Base-by-base conservation (phyloP, 1,284 basidiomycete species). In the Polyporus tsugae region DNA sequence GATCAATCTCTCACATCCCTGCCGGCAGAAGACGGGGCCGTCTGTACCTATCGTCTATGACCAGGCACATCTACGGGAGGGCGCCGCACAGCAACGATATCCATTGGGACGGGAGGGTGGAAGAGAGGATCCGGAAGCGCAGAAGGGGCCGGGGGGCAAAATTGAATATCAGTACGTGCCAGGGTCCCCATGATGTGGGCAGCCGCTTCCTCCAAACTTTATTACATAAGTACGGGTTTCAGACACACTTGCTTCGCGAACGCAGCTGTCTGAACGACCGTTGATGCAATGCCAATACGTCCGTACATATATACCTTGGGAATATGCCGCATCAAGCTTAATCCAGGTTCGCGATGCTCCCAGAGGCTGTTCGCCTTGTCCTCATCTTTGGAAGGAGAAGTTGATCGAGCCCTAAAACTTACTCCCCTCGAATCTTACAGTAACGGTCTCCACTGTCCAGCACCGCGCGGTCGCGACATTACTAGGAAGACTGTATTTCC, bases 31-130 rank as follows among this genome's bases (percentile, higher is more conserved):
- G 22, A 25, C 46, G 19, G 10, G 5, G 5, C 36, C 11, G n/a
- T n/a, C 19, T 36, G n/a, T 2, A 39, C n/a, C 57, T 19, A 39
- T 39, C 35, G 35, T 22, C 57, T n/a, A 36, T 39, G 36, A 1
- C 36, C 57, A 59, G 57, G 57, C 57, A 59, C 57, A 6, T 38
- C 4, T 25, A 15, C 38, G 35, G 22, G 35, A 36, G 52, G 17
- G 19, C 11, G 36, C 60, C 42, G 60, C 60, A 62, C 60, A 29
- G 60, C 60, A 62, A 49, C 60, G 60, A 62, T 36, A 35, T 42
- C n/a, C 4, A 25, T 29, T 22, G 60, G 22, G 39, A 33, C 19
- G 36, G 36, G 25, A 49, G 46, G 6, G 39, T 39, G 39, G 39
- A 39, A 39, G 9, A 39, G 39, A 39, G 7, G 39, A 39, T 10